Evolutionary conservation across 2,329 filamentous ascomycete species (phyloP).

Genomic region (Talaromyces sp.): DNA sequence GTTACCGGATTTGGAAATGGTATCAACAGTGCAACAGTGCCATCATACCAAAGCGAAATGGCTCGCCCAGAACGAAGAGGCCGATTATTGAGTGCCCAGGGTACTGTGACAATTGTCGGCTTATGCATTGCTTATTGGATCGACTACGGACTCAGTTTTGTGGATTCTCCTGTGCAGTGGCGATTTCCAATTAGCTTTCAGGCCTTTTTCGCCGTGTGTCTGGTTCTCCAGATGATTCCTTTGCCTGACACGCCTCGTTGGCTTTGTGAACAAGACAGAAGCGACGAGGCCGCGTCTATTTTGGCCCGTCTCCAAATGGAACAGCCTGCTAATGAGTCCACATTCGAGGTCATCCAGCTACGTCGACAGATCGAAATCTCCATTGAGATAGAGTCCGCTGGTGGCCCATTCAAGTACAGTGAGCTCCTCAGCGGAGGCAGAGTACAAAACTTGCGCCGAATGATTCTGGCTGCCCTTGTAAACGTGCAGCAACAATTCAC

Average conservation of each 20-base stretch:
- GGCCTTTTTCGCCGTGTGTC: constrained; percentile 31
- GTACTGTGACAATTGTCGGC: constrained; percentile 30
- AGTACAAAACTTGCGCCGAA: constrained; percentile 18
- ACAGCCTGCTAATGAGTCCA: constrained; percentile 1
- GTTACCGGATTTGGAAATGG: constrained; percentile 39
- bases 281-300: constrained; percentile 23
- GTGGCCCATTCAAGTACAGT: constrained; percentile 29
- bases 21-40: background rate
- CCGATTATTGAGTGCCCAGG: constrained; percentile 19
- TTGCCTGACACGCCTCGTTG: constrained; percentile 37
- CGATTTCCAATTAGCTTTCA: constrained; percentile 42
- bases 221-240: constrained; percentile 28
- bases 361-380: constrained; percentile 33
- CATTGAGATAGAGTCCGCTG: constrained; percentile 22
- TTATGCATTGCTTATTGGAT: constrained; percentile 46
- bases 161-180: constrained; percentile 32
- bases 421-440: constrained; percentile 29
- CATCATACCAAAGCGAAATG: constrained; percentile 4
- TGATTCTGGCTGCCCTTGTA: background rate
- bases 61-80: background rate
- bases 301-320: constrained; percentile 20
- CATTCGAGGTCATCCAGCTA: constrained; percentile 24
- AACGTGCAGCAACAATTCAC: constrained; percentile 29
- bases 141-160: constrained; percentile 17
- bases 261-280: constrained; percentile 23